Evolutionary conservation across 805 yeast genomes (phyloP).

Genomic region (Yarrowia sp.): DNA sequence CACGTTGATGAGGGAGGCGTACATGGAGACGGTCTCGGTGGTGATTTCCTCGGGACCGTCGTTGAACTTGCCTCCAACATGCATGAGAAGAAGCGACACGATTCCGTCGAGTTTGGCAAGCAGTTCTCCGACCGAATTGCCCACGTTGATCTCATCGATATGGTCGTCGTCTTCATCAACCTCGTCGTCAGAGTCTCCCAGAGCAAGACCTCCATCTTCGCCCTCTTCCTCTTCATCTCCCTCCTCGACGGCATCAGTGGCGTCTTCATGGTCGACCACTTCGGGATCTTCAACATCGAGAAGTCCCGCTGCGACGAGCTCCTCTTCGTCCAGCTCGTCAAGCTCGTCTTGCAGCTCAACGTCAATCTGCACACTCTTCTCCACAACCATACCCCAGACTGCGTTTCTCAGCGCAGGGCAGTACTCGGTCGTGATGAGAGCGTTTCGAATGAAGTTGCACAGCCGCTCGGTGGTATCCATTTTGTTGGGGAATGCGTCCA

Average conservation of each 20-base stretch:
- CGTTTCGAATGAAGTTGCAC: slow-evolving; percentile 69
- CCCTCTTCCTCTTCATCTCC: slow-evolving; percentile 49
- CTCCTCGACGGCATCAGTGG: slow-evolving; percentile 45
- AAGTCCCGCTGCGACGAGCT: slow-evolving; percentile 48
- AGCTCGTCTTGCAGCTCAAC: slow-evolving; percentile 89
- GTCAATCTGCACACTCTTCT: slow-evolving; percentile 82
- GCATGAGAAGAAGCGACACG: slow-evolving; percentile 62
- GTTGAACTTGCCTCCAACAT: slow-evolving; percentile 59
- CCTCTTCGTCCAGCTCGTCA: slow-evolving; percentile 74
- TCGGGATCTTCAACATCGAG: slow-evolving; percentile 24
- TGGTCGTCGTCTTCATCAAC: slow-evolving; percentile 49
- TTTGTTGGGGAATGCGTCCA: slow-evolving; percentile 79
- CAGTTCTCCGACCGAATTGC: slow-evolving; percentile 51
- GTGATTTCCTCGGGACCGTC: slow-evolving; percentile 54
- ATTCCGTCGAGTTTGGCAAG: slow-evolving; percentile 76
- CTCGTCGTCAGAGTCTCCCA: slow-evolving; percentile 48
- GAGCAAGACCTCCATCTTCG: slow-evolving; percentile 48
- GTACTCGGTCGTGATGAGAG: slow-evolving; percentile 66
- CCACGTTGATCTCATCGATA: slow-evolving; percentile 48
- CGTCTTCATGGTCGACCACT: slow-evolving; percentile 44
- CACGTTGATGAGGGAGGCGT: slow-evolving; percentile 73
- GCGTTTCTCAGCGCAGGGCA: slow-evolving; percentile 76
- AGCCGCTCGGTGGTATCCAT: slow-evolving; percentile 62
- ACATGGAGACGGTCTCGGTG: slow-evolving; percentile 72
- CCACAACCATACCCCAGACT: slow-evolving; percentile 81